Evolutionary conservation across 768 basidiomycete species (phyloP).

Genomic region (Lactarius indigo): DNA sequence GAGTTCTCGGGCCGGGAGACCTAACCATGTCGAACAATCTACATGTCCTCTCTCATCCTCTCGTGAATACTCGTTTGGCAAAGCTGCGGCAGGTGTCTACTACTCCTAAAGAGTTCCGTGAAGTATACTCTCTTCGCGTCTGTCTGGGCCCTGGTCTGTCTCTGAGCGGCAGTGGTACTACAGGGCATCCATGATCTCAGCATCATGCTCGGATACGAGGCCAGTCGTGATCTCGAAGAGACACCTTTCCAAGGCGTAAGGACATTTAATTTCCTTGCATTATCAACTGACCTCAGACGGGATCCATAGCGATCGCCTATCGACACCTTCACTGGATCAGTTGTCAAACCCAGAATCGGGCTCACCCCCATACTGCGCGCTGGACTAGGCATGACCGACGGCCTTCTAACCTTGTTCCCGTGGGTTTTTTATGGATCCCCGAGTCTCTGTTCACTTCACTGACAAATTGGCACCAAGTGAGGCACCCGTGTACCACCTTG

Average conservation of each 20-base stretch:
- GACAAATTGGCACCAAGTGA: slow-evolving; percentile 37
- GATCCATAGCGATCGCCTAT: slow-evolving; percentile 63
- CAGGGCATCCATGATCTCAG: slow-evolving; percentile 76
- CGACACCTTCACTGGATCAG: slow-evolving; percentile 70
- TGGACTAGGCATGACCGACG: slow-evolving; percentile 91
- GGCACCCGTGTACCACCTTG: slow-evolving; percentile 87
- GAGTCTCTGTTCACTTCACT: neutral
- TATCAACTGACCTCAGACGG: neutral
- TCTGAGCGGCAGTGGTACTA: slow-evolving; percentile 10
- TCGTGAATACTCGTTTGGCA: slow-evolving; percentile 24
- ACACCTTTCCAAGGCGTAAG: slow-evolving; percentile 62
- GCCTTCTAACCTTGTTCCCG: slow-evolving; percentile 81
- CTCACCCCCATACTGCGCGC: slow-evolving; percentile 91
- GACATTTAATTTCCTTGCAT: neutral
- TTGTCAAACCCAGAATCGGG: slow-evolving; percentile 74
- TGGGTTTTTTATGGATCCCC: slow-evolving; percentile 37
- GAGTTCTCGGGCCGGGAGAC: neutral
- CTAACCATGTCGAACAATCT: slow-evolving; percentile 14
- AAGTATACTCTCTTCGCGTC: slow-evolving; percentile 11
- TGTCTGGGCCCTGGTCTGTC: neutral
- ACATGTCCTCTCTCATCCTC: slow-evolving; percentile 25
- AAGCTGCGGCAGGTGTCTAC: slow-evolving; percentile 24
- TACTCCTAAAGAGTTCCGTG: slow-evolving; percentile 26
- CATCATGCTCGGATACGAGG: slow-evolving; percentile 79
- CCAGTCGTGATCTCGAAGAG: slow-evolving; percentile 64